phyloP scores from a whole-genome alignment of 306 rosid genomes.

The Quercus glauca region DNA sequence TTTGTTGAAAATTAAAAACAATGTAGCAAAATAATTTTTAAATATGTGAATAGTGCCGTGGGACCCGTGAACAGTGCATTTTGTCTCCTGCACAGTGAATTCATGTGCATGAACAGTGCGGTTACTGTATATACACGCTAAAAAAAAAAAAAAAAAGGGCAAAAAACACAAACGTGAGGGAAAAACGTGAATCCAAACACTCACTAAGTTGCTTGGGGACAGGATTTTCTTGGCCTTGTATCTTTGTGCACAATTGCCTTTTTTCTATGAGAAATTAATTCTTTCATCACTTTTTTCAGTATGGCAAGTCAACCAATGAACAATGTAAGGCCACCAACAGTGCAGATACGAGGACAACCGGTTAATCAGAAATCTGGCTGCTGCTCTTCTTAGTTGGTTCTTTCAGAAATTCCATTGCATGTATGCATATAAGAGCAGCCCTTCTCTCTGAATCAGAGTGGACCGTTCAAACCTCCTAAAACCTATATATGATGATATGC shows the following conservation, averaged over 20 bases:
- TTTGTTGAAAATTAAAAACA: too few relatives aligned
- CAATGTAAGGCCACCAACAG: constrained; percentile 52
- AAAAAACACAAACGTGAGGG: too few relatives aligned
- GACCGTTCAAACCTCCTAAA: not conserved
- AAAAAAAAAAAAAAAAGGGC: too few relatives aligned
- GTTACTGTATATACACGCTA: too few relatives aligned
- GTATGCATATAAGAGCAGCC: constrained; percentile 11
- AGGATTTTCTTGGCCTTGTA: not conserved
- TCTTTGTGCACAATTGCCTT: not conserved
- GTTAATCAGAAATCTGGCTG: constrained; percentile 62
- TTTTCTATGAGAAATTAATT: not conserved
- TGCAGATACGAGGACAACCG: constrained; percentile 55
- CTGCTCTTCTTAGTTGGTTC: constrained; percentile 46
- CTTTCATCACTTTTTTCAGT: constrained; percentile 20
- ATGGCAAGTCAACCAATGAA: constrained; percentile 59
- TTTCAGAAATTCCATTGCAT: constrained; percentile 2
- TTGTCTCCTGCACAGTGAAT: too few relatives aligned
- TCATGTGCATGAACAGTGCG: too few relatives aligned
- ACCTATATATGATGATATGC: constrained; percentile 10
- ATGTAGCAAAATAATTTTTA: too few relatives aligned
- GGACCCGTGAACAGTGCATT: too few relatives aligned
- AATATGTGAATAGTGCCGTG: too few relatives aligned
- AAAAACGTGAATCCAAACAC: too few relatives aligned
- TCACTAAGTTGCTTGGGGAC: not conserved
- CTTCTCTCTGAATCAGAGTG: constrained; percentile 18